Evolutionary conservation across 768 basidiomycete species (phyloP).

Genomic region (Leccinellum rugosiceps): DNA sequence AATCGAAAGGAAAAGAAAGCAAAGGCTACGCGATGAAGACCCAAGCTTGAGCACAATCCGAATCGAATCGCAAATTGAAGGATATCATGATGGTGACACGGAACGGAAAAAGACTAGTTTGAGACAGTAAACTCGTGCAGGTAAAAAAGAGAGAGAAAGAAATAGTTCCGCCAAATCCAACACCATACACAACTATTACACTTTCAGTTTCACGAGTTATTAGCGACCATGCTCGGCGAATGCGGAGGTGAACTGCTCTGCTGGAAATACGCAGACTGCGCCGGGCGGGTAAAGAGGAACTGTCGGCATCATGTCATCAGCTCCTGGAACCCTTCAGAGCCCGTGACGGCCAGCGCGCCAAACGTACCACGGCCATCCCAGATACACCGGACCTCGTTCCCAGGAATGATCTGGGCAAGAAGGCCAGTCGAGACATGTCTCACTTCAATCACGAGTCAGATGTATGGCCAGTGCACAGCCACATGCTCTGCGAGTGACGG

Average conservation of each 20-base stretch:
- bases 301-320: slow-evolving; percentile 55
- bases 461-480: slow-evolving; percentile 85
- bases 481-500: slow-evolving; percentile 81
- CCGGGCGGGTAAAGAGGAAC: slow-evolving; percentile 38
- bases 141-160: not conserved
- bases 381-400: slow-evolving; percentile 77
- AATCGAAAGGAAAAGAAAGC: not conserved
- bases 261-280: slow-evolving; percentile 51
- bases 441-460: slow-evolving; percentile 87
- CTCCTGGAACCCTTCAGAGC: slow-evolving; percentile 33
- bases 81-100: not conserved
- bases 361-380: slow-evolving; percentile 77
- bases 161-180: not conserved
- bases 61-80: too few relatives aligned
- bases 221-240: slow-evolving; percentile 44
- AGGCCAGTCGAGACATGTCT: slow-evolving; percentile 79
- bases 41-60: not conserved
- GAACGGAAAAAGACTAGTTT: not conserved
- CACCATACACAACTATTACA: not conserved
- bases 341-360: slow-evolving; percentile 22
- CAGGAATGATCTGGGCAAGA: slow-evolving; percentile 78
- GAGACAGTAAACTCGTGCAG: not conserved
- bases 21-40: not conserved
- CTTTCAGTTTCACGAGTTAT: slow-evolving; percentile 23
- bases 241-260: slow-evolving; percentile 52